Conservation (phyloP, 768 basidiomycete species). For the Candolleomyces aberdarensis region DNA sequence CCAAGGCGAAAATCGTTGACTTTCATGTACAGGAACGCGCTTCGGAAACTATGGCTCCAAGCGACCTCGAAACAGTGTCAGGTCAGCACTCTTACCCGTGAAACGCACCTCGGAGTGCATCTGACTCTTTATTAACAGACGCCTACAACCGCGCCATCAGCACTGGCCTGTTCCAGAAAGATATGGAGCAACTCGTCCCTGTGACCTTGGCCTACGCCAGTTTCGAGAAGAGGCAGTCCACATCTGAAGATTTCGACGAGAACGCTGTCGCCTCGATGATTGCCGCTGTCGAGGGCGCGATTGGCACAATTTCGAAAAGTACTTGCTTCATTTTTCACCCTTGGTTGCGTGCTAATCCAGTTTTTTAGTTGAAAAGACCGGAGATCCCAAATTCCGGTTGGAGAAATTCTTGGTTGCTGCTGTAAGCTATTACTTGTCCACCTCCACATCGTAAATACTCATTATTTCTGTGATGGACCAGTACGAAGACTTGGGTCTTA, state of each 20-base stretch:
- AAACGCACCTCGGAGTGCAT: too few species aligned
- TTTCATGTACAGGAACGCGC: constrained; percentile 39
- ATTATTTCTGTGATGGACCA: constrained; percentile 15
- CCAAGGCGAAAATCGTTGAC: constrained; percentile 4
- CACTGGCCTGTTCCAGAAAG: constrained; percentile 50
- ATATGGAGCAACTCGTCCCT: constrained; percentile 64
- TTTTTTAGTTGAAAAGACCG: constrained; percentile 51
- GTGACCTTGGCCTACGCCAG: constrained; percentile 63
- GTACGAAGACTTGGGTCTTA: constrained; percentile 47
- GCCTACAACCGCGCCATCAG: constrained; percentile 56
- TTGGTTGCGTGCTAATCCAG: too few species aligned
- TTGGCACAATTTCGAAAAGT: constrained; percentile 61
- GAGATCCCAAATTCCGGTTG: constrained; percentile 74
- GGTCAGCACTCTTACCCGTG: constrained; percentile 4
- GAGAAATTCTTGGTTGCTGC: constrained; percentile 80
- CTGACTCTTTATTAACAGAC: constrained; percentile 30
- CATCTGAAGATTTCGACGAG: constrained; percentile 43
- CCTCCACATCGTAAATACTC: background rate
- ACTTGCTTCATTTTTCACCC: constrained; percentile 8
- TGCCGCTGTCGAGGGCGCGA: constrained; percentile 58
- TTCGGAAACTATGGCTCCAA: constrained; percentile 26
- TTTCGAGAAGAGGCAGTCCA: constrained; percentile 55
- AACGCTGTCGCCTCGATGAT: constrained; percentile 52
- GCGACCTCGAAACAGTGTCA: constrained; percentile 22
- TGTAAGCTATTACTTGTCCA: constrained; percentile 40